These are phyloP conservation scores for Volutella citrinella DNA, from an alignment of 2,329 filamentous ascomycete species.

Conservation along the genomic window DNA sequence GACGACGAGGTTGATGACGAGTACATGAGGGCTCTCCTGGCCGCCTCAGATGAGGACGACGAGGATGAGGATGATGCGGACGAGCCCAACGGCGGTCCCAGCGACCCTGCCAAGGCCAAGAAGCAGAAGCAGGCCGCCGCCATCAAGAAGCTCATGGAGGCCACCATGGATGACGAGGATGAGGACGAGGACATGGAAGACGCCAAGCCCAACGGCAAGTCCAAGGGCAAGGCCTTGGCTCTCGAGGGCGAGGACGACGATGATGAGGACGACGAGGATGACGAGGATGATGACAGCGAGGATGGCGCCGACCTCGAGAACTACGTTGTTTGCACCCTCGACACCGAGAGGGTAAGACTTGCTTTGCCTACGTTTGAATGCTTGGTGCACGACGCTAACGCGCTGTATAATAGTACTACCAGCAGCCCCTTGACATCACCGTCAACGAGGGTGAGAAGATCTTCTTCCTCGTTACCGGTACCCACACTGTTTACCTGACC, in stretches of 20 bases:
- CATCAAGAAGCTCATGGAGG: constrained; percentile 73
- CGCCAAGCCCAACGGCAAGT: constrained; percentile 58
- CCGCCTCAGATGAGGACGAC: constrained; percentile 45
- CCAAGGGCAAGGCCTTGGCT: constrained; percentile 63
- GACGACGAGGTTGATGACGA: constrained; percentile 68
- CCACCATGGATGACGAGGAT: constrained; percentile 56
- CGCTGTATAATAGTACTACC: constrained; percentile 94
- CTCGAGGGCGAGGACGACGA: constrained; percentile 61
- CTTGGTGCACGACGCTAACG: too few relatives aligned
- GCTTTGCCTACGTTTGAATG: too few relatives aligned
- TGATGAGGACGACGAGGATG: constrained; percentile 53
- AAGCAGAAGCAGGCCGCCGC: constrained; percentile 78
- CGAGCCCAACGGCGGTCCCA: constrained; percentile 83
- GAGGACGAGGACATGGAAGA: constrained; percentile 73
- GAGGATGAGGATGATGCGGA: constrained; percentile 56
- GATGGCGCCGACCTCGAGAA: constrained; percentile 73
- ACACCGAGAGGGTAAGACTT: constrained; percentile 77
- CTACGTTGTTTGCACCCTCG: constrained; percentile 92
- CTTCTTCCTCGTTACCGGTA: constrained; percentile 88
- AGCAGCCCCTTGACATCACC: constrained; percentile 92
- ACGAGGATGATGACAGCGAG: constrained; percentile 60
- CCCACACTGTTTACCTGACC: constrained; percentile 86
- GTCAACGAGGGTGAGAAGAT: constrained; percentile 85
- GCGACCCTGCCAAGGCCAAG: constrained; percentile 86
- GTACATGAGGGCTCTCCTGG: constrained; percentile 55